Percentiles rank a stretch among this genome's conserved stretches.
Conservation (phyloP, 1,284 basidiomycete genomes). For the Heterobasidion irregulare region DNA sequence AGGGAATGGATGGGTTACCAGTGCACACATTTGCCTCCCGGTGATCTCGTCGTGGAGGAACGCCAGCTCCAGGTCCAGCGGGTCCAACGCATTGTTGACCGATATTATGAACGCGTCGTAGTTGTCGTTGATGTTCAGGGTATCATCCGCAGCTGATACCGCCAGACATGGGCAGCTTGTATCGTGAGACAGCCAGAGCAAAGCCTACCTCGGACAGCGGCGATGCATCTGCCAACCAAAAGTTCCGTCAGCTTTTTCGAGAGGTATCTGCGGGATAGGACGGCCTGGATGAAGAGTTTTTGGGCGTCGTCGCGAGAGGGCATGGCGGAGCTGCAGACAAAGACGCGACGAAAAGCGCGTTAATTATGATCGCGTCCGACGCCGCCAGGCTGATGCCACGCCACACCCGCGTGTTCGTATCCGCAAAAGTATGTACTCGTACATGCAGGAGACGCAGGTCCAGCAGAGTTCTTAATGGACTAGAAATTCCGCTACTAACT, state of each 20-base stretch:
- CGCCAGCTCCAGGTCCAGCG: conserved; percentile 65
- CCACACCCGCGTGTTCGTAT: neutral
- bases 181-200: neutral
- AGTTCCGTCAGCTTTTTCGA: conserved; percentile 52
- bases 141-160: conserved; percentile 38
- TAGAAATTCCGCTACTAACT: neutral
- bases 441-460: too few relatives aligned
- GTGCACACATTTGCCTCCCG: conserved; percentile 53
- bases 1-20: conserved; percentile 35
- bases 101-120: conserved; percentile 54
- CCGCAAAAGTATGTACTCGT: too few relatives aligned
- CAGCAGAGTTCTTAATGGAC: neutral
- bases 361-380: conserved; percentile 3
- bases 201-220: conserved; percentile 47
- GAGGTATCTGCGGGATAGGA: conserved; percentile 61
- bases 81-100: conserved; percentile 55
- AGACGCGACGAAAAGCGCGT: conserved; percentile 16
- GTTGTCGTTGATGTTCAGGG: conserved; percentile 37
- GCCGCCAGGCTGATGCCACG: neutral
- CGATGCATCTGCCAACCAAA: conserved; percentile 60
- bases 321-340: conserved; percentile 21
- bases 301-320: conserved; percentile 52
- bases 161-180: neutral
- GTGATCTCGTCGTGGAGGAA: conserved; percentile 53
- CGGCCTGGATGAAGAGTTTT: conserved; percentile 68